Conservation (phyloP, 345 rosid species). For the Populus alba region DNA sequence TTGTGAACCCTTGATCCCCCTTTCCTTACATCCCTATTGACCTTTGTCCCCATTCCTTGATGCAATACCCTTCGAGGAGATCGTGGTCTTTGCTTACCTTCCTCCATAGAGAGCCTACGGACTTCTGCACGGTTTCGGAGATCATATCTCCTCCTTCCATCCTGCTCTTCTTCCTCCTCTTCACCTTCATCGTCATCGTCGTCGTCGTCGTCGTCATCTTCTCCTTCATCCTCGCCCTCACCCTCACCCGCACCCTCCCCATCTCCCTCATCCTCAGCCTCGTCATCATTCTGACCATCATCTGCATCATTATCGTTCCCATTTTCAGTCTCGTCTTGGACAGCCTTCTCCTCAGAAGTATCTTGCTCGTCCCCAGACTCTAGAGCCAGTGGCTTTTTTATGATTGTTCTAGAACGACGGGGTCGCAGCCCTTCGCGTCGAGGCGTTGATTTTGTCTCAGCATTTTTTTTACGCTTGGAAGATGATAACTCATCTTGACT, state of each 20-base stretch:
- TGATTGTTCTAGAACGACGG: conserved; percentile 62
- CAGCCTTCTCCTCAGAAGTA: conserved; percentile 73
- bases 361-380: conserved; percentile 71
- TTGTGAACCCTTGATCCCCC: conserved; percentile 95
- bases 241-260: conserved; percentile 60
- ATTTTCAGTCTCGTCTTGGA: conserved; percentile 76
- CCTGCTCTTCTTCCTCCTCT: conserved; percentile 79
- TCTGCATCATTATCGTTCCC: conserved; percentile 68
- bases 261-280: conserved; percentile 50
- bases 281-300: conserved; percentile 36
- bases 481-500: conserved; percentile 60
- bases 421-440: conserved; percentile 99
- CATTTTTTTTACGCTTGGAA: conserved; percentile 50
- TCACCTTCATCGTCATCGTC: conserved; percentile 62
- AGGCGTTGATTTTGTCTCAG: conserved; percentile 57
- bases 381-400: conserved; percentile 46
- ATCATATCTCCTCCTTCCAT: conserved; percentile 94
- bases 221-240: conserved; percentile 32
- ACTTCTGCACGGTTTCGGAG: conserved; percentile 95
- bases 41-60: conserved; percentile 93
- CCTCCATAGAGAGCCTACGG: conserved; percentile 72
- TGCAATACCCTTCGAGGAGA: conserved; percentile 95
- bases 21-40: conserved; percentile 80
- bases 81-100: conserved; percentile 72
- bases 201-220: conserved; percentile 37